Evolutionary conservation across 768 basidiomycete species (phyloP).

Genomic region (Suillus fuscotomentosus): DNA sequence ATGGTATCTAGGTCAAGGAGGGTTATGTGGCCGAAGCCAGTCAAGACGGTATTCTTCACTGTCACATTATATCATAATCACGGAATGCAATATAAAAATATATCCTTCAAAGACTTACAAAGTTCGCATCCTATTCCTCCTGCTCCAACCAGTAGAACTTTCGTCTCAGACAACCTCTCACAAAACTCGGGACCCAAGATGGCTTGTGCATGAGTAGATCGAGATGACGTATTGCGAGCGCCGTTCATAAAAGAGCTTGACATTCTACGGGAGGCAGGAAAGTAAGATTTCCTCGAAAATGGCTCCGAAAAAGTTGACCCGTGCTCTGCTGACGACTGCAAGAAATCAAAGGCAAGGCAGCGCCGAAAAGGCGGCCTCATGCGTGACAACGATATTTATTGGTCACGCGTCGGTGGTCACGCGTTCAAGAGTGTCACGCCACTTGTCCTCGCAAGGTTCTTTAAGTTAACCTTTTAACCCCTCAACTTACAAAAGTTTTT

Average conservation of each 20-base stretch:
- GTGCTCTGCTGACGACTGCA: not conserved
- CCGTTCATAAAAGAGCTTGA: conserved; percentile 9
- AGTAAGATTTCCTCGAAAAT: not conserved
- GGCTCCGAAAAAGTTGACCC: not conserved
- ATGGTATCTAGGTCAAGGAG: conserved; percentile 97
- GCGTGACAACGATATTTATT: conserved; percentile 8
- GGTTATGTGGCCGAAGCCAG: conserved; percentile 91
- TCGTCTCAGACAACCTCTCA: conserved; percentile 56
- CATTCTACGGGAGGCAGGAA: not conserved
- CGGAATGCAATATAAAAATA: not conserved
- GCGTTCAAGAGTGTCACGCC: conserved; percentile 13
- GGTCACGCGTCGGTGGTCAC: conserved; percentile 28
- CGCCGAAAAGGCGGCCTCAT: not conserved
- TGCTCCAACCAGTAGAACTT: conserved; percentile 88
- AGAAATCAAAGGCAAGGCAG: conserved; percentile 5
- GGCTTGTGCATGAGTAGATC: conserved; percentile 65
- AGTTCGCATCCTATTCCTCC: conserved; percentile 98
- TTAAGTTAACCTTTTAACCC: no score
- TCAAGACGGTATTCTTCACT: conserved; percentile 96
- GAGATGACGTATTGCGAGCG: conserved; percentile 24
- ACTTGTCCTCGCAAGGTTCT: not conserved
- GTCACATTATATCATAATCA: conserved; percentile 6
- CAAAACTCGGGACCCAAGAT: conserved; percentile 79
- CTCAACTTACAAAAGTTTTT: no score
- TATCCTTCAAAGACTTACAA: conserved; percentile 43